Evolutionary conservation across 345 rosid genomes (phyloP).

Genomic region (Kernera saxatilis): DNA sequence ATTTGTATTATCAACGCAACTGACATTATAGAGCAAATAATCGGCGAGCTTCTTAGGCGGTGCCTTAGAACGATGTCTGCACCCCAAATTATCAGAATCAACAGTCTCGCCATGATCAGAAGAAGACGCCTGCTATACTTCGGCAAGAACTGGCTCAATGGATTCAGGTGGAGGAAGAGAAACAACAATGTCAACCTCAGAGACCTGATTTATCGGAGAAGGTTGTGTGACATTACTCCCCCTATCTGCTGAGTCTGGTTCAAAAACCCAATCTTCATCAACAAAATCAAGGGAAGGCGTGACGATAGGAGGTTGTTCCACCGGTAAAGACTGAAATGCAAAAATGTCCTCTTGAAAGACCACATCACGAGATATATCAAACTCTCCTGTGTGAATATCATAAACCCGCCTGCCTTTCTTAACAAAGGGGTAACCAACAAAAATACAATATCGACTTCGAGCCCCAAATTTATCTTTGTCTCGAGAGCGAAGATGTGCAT

Average conservation of each 20-base stretch:
- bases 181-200: too few species aligned
- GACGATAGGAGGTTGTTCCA: too few species aligned
- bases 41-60: not conserved
- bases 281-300: not conserved
- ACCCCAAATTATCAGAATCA: not conserved
- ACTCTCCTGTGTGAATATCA: not conserved
- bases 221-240: not conserved
- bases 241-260: not conserved
- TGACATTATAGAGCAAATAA: not conserved
- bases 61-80: not conserved
- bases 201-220: too few species aligned
- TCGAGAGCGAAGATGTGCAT: not conserved
- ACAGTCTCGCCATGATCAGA: too few species aligned
- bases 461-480: not conserved
- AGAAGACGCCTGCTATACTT: too few species aligned
- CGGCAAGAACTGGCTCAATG: too few species aligned
- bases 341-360: not conserved
- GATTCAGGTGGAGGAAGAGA: too few species aligned
- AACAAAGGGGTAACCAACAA: not conserved
- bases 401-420: not conserved
- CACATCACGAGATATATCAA: not conserved
- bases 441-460: not conserved
- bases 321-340: not conserved
- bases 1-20: not conserved
- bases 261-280: not conserved